Percentiles rank a stretch among this genome's conserved stretches.
Evolutionary conservation across 2,329 filamentous ascomycete species (phyloP).

Genomic region (Leptographium radiaticola): DNA sequence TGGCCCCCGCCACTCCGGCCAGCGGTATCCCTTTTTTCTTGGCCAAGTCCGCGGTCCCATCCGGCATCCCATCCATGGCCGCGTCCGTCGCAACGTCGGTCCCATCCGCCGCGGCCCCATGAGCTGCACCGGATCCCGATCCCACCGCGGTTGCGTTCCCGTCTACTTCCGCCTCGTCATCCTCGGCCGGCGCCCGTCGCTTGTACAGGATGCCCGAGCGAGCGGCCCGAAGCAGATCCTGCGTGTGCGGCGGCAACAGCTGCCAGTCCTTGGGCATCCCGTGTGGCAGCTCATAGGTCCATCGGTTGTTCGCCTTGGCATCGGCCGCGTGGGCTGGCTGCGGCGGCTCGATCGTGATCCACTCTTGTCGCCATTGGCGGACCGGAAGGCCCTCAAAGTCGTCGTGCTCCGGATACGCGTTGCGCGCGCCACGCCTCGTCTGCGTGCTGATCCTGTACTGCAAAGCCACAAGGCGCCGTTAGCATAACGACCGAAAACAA

Average conservation of each 20-base stretch:
- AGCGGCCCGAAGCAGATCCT: constrained; percentile 70
- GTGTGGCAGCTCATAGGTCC: constrained; percentile 61
- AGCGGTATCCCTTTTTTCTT: neutral
- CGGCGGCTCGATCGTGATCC: constrained; percentile 54
- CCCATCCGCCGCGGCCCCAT: neutral
- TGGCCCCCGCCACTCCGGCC: neutral
- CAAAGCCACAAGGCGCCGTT: no score
- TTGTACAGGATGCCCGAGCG: constrained; percentile 68
- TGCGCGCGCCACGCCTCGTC: constrained; percentile 44
- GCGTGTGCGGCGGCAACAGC: constrained; percentile 64
- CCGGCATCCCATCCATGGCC: neutral
- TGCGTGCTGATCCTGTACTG: constrained; percentile 18
- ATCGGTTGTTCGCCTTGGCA: constrained; percentile 47
- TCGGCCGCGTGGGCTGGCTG: constrained; percentile 45
- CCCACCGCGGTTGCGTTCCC: neutral
- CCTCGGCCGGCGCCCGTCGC: constrained; percentile 47
- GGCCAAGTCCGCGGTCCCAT: neutral
- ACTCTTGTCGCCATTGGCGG: constrained; percentile 73
- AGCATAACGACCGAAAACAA: neutral
- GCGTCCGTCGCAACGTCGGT: neutral
- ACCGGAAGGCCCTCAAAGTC: constrained; percentile 67
- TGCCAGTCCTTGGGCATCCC: constrained; percentile 79
- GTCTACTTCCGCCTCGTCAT: constrained; percentile 43
- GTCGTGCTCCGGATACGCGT: constrained; percentile 45
- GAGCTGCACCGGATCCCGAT: no score